A percentile compares a stretch with the other conserved stretches of the same genome.
Evolutionary conservation across 2,329 filamentous ascomycete genomes (phyloP).

Genomic region (Pseudogymnoascus sp.): DNA sequence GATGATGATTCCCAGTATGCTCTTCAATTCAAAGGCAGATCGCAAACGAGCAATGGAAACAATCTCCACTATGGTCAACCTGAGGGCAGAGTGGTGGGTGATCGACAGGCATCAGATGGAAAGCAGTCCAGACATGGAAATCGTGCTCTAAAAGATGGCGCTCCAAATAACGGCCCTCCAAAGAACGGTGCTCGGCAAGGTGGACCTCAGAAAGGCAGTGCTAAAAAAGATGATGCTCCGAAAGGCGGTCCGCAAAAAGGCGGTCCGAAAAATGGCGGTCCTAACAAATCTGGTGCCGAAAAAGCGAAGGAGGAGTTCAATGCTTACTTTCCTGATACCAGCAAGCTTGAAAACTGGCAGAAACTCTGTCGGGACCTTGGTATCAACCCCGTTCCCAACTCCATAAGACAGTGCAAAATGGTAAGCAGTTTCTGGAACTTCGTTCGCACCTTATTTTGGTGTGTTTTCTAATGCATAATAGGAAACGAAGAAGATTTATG

Average conservation of each 20-base stretch:
- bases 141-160: neutral
- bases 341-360: conserved; percentile 39
- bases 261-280: neutral
- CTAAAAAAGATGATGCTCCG: neutral
- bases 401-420: conserved; percentile 41
- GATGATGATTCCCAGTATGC: neutral
- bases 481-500: conserved; percentile 38
- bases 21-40: neutral
- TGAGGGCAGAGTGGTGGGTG: neutral
- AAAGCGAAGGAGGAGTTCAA: conserved; percentile 17
- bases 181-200: neutral
- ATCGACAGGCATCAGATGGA: neutral
- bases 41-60: neutral
- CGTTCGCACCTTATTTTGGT: neutral
- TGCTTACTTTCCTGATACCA: conserved; percentile 22
- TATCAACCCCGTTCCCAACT: conserved; percentile 33
- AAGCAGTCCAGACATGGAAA: neutral
- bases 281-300: neutral
- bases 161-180: neutral
- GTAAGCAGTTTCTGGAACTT: conserved; percentile 27
- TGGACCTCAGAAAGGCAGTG: too few species aligned
- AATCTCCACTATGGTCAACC: neutral
- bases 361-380: conserved; percentile 41
- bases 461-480: conserved; percentile 22
- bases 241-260: too few species aligned